Conservation (phyloP, 108 stramenopile genomes). For the Seminavis robusta region DNA sequence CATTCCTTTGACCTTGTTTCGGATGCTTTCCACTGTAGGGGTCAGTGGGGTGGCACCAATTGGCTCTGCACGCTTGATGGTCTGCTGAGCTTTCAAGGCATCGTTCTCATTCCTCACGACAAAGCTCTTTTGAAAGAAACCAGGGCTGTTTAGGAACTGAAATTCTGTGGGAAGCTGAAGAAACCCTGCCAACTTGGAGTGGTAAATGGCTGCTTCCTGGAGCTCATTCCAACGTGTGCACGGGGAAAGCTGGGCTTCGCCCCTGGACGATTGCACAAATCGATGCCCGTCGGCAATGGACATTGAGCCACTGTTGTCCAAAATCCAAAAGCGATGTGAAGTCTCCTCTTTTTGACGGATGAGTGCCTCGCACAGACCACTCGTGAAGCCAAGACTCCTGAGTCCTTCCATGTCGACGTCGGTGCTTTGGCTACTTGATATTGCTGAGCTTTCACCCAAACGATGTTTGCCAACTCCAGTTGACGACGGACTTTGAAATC, state of each 20-base stretch:
- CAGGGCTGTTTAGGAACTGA: slow-evolving; percentile 57
- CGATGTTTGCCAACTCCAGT: no score
- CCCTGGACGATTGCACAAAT: slow-evolving; percentile 45
- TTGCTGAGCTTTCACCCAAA: no score
- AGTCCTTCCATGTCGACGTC: slow-evolving; percentile 33
- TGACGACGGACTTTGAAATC: no score
- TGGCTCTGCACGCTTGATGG: no score
- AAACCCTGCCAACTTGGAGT: slow-evolving; percentile 45
- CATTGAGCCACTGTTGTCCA: slow-evolving; percentile 77
- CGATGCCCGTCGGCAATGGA: slow-evolving; percentile 70
- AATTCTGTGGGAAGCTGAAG: slow-evolving; percentile 48
- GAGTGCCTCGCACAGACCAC: slow-evolving; percentile 63
- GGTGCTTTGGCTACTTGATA: no score
- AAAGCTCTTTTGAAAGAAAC: slow-evolving; percentile 39
- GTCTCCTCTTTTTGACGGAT: slow-evolving; percentile 24
- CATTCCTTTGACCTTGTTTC: no score
- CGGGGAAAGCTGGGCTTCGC: slow-evolving; percentile 26
- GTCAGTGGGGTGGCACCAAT: no score
- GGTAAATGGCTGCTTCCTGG: slow-evolving; percentile 51
- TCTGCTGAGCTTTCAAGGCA: no score
- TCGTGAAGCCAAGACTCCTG: slow-evolving; percentile 55
- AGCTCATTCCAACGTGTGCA: slow-evolving; percentile 67
- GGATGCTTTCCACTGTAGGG: no score
- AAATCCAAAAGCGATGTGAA: slow-evolving; percentile 50
- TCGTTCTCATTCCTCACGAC: slow-evolving; percentile 41